Evolutionary conservation across 139 green algal genomes (phyloP).

Genomic region (Chlorella sp.): DNA sequence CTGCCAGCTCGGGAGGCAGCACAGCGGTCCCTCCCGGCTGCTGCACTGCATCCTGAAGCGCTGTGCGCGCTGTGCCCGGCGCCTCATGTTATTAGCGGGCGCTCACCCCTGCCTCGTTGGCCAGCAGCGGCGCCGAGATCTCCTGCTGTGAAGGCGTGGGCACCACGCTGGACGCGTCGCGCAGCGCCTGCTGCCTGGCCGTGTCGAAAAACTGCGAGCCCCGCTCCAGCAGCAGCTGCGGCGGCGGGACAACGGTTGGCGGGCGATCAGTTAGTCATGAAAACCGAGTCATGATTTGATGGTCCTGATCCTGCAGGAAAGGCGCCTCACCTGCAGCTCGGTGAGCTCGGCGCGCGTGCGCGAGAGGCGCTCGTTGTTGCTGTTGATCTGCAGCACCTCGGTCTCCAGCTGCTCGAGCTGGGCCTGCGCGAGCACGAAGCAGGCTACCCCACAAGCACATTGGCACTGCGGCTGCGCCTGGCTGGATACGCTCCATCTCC

Average conservation of each 20-base stretch:
- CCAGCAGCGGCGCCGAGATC: too few relatives aligned
- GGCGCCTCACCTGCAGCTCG: conserved; percentile 43
- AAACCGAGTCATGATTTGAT: too few relatives aligned
- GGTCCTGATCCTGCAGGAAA: too few relatives aligned
- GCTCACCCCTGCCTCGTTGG: too few relatives aligned
- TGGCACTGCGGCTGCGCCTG: too few relatives aligned
- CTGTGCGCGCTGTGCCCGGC: too few relatives aligned
- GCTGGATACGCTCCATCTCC: too few relatives aligned
- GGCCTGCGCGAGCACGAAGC: conserved; percentile 38
- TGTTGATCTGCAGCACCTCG: conserved; percentile 84
- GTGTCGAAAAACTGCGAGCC: conserved; percentile 85
- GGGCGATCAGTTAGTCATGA: background rate
- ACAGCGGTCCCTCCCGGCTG: too few relatives aligned
- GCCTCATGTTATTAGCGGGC: too few relatives aligned
- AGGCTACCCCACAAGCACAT: background rate
- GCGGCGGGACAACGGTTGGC: conserved; percentile 69
- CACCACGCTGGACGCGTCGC: background rate
- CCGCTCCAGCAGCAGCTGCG: conserved; percentile 90
- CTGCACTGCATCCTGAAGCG: too few relatives aligned
- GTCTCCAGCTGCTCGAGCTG: conserved; percentile 84
- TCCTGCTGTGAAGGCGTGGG: too few relatives aligned
- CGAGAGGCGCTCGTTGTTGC: conserved; percentile 83
- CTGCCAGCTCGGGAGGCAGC: too few relatives aligned
- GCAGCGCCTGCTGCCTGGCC: background rate
- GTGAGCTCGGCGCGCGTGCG: conserved; percentile 44